Evolutionary conservation across 2,329 filamentous ascomycete species (phyloP).

Genomic region (Orbilia oligospora): DNA sequence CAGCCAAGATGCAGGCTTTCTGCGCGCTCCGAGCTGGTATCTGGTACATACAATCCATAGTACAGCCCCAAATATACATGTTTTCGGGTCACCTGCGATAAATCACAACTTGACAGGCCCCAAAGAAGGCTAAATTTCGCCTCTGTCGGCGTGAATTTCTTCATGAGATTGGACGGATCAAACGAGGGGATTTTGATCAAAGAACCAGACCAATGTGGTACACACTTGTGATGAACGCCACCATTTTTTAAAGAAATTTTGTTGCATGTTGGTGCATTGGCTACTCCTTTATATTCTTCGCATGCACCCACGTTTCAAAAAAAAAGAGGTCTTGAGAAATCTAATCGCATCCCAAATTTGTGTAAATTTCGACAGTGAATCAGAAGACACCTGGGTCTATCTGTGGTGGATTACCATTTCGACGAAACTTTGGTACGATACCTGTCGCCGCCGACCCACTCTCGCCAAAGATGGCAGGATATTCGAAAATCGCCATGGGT

Average conservation of each 20-base stretch:
- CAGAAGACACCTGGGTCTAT: neutral
- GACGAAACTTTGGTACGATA: conserved; percentile 3
- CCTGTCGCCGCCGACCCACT: conserved; percentile 2
- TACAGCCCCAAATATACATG: conserved; percentile 18
- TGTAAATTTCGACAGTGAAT: neutral
- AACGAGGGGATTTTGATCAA: conserved; percentile 13
- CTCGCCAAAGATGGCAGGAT: conserved; percentile 49
- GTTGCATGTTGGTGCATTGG: conserved; percentile 10
- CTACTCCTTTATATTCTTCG: conserved; percentile 53
- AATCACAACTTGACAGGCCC: neutral
- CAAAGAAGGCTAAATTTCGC: conserved; percentile 46
- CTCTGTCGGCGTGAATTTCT: conserved; percentile 34
- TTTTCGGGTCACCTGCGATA: conserved; percentile 29
- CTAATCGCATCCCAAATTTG: conserved; percentile 11
- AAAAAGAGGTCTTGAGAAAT: neutral
- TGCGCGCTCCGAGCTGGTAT: neutral
- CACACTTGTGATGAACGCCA: conserved; percentile 27
- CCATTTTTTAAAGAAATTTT: conserved; percentile 28
- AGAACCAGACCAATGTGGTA: conserved; percentile 19
- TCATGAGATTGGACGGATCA: conserved; percentile 40
- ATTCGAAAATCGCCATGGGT: conserved; percentile 39
- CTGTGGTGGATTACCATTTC: conserved; percentile 4
- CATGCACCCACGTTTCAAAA: conserved; percentile 26
- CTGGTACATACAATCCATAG: neutral
- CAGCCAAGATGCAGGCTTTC: conserved; percentile 11